These are phyloP conservation scores for Neurospora sp. DNA, from an alignment of 495 filamentous ascomycete genomes.

Conservation along the genomic window DNA sequence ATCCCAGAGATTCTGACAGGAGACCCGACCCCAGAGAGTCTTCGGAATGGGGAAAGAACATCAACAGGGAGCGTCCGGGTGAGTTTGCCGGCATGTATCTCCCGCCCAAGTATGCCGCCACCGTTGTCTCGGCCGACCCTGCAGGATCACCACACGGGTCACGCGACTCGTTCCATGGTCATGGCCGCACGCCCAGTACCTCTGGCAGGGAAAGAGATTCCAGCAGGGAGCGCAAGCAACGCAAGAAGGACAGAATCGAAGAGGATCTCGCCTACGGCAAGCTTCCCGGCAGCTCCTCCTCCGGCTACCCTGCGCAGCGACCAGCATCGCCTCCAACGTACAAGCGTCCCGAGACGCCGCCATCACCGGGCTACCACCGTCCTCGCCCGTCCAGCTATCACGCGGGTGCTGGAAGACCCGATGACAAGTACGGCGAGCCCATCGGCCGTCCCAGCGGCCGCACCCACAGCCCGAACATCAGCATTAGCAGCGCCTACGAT, in stretches of 20 bases:
- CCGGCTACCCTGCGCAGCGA: background rate
- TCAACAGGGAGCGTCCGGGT: conserved; percentile 1
- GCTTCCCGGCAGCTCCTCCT: conserved; percentile 6
- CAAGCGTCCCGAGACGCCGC: conserved; percentile 18
- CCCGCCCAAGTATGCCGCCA: conserved; percentile 17
- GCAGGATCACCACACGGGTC: conserved; percentile 13
- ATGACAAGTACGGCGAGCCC: conserved; percentile 3
- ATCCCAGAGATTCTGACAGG: background rate
- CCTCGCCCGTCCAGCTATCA: background rate
- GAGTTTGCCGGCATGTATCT: conserved; percentile 10
- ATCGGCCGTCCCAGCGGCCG: conserved; percentile 17
- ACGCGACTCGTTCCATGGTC: conserved; percentile 24
- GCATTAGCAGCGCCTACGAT: background rate
- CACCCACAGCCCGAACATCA: conserved; percentile 15
- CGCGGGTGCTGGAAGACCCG: background rate
- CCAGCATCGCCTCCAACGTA: conserved; percentile 13
- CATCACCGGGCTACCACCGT: conserved; percentile 16
- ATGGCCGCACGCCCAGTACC: conserved; percentile 11
- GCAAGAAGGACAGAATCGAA: conserved; percentile 31
- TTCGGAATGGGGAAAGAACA: conserved; percentile 6
- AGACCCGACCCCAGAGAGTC: background rate
- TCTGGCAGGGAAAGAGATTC: conserved; percentile 19
- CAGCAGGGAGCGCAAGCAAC: conserved; percentile 16
- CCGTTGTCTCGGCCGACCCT: conserved; percentile 11
- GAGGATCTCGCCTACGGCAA: conserved; percentile 39